Conservation (phyloP, 257 asterid genomes). For the Fraxinus excelsior region DNA sequence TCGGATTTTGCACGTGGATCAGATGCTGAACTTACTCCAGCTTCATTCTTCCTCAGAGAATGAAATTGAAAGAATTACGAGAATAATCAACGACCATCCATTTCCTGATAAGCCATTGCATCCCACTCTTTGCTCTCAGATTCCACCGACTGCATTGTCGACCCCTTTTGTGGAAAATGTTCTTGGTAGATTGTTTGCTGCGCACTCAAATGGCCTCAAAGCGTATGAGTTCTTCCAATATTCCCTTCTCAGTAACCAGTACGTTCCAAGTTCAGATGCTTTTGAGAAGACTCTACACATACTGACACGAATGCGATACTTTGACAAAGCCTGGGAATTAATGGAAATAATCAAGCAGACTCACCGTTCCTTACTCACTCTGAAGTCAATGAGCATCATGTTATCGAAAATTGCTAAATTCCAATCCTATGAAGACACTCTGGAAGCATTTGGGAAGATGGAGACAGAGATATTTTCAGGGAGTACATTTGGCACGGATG, state of each 20-base stretch:
- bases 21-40: slow-evolving; percentile 35
- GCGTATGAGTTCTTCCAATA: slow-evolving; percentile 73
- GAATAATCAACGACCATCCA: slow-evolving; percentile 65
- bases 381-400: slow-evolving; percentile 87
- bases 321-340: slow-evolving; percentile 84
- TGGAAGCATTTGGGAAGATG: slow-evolving; percentile 83
- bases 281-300: slow-evolving; percentile 87
- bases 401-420: slow-evolving; percentile 78
- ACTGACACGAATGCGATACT: slow-evolving; percentile 88
- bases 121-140: slow-evolving; percentile 46
- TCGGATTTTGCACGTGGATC: slow-evolving; percentile 23
- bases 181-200: slow-evolving; percentile 78
- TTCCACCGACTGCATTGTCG: slow-evolving; percentile 46
- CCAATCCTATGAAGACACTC: slow-evolving; percentile 68
- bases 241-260: slow-evolving; percentile 52
- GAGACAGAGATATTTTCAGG: slow-evolving; percentile 51
- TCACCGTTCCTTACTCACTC: slow-evolving; percentile 72
- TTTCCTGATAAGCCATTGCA: slow-evolving; percentile 58
- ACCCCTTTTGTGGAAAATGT: slow-evolving; percentile 64
- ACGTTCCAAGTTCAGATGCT: slow-evolving; percentile 76
- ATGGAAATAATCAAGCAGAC: slow-evolving; percentile 44
- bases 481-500: slow-evolving; percentile 64
- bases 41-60: slow-evolving; percentile 37
- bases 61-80: slow-evolving; percentile 49
- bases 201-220: slow-evolving; percentile 86